These are phyloP conservation scores for Colletotrichum simmondsii DNA, from an alignment of 2,329 filamentous ascomycete genomes.

Conservation along the genomic window DNA sequence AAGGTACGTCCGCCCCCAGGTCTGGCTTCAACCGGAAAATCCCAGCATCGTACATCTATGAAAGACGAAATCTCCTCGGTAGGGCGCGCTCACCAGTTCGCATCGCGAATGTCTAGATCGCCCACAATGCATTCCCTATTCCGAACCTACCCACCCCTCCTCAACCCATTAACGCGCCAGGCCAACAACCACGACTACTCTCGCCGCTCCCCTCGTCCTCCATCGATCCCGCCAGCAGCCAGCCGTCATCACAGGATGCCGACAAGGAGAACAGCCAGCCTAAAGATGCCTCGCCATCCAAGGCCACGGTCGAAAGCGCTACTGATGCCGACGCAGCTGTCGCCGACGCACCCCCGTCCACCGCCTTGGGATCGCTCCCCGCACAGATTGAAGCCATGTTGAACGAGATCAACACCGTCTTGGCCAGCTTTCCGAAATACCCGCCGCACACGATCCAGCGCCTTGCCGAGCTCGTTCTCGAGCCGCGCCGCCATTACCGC, in stretches of 20 bases:
- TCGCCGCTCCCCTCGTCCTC: slow-evolving; percentile 60
- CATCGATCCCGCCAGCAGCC: slow-evolving; percentile 43
- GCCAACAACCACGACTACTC: slow-evolving; percentile 52
- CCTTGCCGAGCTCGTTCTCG: slow-evolving; percentile 84
- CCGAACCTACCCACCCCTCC: slow-evolving; percentile 65
- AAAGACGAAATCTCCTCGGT: slow-evolving; percentile 35
- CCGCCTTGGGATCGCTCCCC: slow-evolving; percentile 65
- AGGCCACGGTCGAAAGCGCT: slow-evolving; percentile 45
- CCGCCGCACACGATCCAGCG: slow-evolving; percentile 95
- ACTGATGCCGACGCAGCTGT: slow-evolving; percentile 45
- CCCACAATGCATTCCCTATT: slow-evolving; percentile 79
- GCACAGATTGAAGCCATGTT: slow-evolving; percentile 72
- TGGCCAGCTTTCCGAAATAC: slow-evolving; percentile 76
- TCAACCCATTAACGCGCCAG: slow-evolving; percentile 50
- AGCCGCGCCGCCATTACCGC: slow-evolving; percentile 82
- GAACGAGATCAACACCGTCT: slow-evolving; percentile 67
- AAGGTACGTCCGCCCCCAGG: slow-evolving; percentile 52
- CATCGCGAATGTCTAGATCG: slow-evolving; percentile 66
- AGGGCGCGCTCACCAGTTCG: slow-evolving; percentile 26
- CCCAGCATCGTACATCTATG: slow-evolving; percentile 50
- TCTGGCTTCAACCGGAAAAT: background rate
- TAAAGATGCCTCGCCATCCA: slow-evolving; percentile 41
- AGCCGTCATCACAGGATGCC: slow-evolving; percentile 63
- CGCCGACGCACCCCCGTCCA: slow-evolving; percentile 37
- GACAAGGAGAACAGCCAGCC: slow-evolving; percentile 76